Evolutionary conservation across 768 basidiomycete genomes (phyloP), one percentile per base, ranked within the genome.

Genomic region (Thelephora ganbajun): DNA sequence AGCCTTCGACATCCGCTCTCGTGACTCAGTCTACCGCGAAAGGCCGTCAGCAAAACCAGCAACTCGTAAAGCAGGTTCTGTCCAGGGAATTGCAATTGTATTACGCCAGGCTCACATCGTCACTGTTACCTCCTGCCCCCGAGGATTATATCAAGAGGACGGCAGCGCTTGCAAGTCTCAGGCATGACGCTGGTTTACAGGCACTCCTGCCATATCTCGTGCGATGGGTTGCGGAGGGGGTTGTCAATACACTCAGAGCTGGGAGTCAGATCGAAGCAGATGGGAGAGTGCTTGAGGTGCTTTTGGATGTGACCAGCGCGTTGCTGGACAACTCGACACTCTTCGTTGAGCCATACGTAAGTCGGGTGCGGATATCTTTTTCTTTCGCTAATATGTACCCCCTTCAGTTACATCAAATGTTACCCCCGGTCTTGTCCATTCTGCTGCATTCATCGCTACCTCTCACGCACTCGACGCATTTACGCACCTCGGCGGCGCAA

Each of bases 291-390:
- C 69, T 99, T 2, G 87, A 87, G 51, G 80, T 90, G 23, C 66
- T 91, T 51, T 65, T 98, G 51, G 88, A 91, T 51, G 87, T 89
- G 14, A 78, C 91, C 37, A 73, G 81, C 50, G 87, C 91, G 2
- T 69, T 97, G 12, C 66, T 96, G 44, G 83, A 86, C 47, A 99
- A 98, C 62, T 68, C 73, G 26, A 84, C 86, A 0, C 68, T 99
- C 5, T 97, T 97, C 59, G 79, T 97, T 19, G 96, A 99, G 63
- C 96, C 94, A 39, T 98, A 96, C 60, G 92, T 96, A 57, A 59
- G 88, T 72, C 23, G 19, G 9, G n/a, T 23, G 14, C 3, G 43
- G 7, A 7, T n/a, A n/a, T 39, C 11, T 22, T 18, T 34, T 37
- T 35, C 20, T 33, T 44, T 33, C 5, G 13, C 2, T 42, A 36